Conservation (phyloP, 441 rosid species). For the Syzygium malaccense region DNA sequence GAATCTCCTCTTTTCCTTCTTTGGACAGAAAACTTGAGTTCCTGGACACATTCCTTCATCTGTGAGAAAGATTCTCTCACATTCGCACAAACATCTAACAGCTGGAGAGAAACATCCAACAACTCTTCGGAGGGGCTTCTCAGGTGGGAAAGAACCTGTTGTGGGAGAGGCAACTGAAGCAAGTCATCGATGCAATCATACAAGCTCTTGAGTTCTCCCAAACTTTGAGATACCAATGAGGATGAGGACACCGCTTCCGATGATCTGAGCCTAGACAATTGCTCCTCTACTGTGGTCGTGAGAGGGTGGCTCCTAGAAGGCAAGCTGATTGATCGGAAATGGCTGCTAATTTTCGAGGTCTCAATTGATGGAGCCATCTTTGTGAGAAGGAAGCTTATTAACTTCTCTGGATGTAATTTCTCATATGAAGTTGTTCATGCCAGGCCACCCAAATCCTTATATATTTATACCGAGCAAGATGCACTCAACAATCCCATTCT, state of each 20-base stretch:
- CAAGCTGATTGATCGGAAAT: conserved; percentile 22
- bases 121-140: not conserved
- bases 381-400: not conserved
- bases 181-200: conserved; percentile 3
- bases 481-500: no score
- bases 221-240: conserved; percentile 9
- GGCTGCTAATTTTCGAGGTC: not conserved
- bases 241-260: conserved; percentile 9
- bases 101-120: conserved; percentile 10
- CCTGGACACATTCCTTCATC: conserved; percentile 9
- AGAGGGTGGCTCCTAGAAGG: conserved; percentile 28
- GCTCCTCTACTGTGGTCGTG: conserved; percentile 3
- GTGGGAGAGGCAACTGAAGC: conserved; percentile 1
- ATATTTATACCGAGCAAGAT: no score
- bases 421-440: not conserved
- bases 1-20: conserved; percentile 4
- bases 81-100: conserved; percentile 10
- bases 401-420: not conserved
- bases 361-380: not conserved
- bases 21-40: conserved; percentile 4
- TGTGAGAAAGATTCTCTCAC: conserved; percentile 7
- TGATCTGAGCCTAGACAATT: conserved; percentile 19
- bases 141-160: not conserved
- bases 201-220: conserved; percentile 1
- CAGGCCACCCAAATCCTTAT: not conserved